Percentiles rank a stretch among this genome's conserved stretches.
Evolutionary conservation across 1,284 basidiomycete genomes (phyloP).

Genomic region (Phylloboletellus chloephorus): DNA sequence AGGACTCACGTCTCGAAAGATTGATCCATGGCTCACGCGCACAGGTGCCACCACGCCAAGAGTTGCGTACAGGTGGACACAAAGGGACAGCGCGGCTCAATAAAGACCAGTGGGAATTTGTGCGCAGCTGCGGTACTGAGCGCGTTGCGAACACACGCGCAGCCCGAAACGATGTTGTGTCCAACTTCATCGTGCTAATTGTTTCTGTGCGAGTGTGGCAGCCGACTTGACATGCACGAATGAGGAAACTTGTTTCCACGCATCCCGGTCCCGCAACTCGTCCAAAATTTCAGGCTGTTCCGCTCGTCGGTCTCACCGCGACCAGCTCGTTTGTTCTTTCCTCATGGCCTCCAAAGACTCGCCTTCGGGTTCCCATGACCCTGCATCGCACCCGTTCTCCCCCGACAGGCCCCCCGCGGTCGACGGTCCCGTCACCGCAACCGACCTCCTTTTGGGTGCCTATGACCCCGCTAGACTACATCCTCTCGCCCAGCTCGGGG

Average conservation of each 20-base stretch:
- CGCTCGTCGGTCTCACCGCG: constrained; percentile 16
- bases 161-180: constrained; percentile 17
- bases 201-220: constrained; percentile 22
- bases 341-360: constrained; percentile 29
- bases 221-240: constrained; percentile 8
- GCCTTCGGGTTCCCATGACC: constrained; percentile 36
- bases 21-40: constrained; percentile 9
- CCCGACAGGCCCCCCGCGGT: constrained; percentile 37
- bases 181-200: constrained; percentile 27
- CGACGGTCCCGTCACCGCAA: constrained; percentile 65
- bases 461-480: constrained; percentile 90
- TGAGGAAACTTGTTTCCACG: constrained; percentile 22
- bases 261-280: constrained; percentile 21
- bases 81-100: constrained; percentile 21
- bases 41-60: constrained; percentile 11
- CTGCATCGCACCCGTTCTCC: constrained; percentile 46
- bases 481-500: constrained; percentile 82
- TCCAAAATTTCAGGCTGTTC: constrained; percentile 28
- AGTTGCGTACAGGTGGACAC: constrained; percentile 15
- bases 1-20: constrained; percentile 27
- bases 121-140: constrained; percentile 24
- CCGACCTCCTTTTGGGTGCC: constrained; percentile 75
- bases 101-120: constrained; percentile 17
- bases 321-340: constrained; percentile 13
- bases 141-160: constrained; percentile 25